Conservation (phyloP, 2,329 filamentous ascomycete species). For the Fusarium tuaranense region DNA sequence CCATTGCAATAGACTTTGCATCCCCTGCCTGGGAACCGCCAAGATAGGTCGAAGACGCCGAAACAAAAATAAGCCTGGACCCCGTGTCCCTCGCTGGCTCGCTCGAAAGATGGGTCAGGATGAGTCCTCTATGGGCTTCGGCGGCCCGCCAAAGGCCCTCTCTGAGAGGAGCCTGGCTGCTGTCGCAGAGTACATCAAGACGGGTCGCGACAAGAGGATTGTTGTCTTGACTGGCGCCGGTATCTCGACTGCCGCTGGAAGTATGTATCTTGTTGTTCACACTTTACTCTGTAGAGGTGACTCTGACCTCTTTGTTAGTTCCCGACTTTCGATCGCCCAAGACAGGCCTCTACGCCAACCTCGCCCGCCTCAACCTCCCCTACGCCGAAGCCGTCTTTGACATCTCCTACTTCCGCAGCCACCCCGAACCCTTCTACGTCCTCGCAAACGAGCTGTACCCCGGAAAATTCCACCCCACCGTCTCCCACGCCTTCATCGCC, state of each 20-base stretch:
- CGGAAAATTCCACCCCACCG: constrained; percentile 86
- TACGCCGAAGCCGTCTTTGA: constrained; percentile 95
- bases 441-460: constrained; percentile 94
- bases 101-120: constrained; percentile 85
- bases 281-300: not conserved
- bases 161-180: constrained; percentile 76
- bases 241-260: constrained; percentile 80
- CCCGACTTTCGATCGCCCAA: constrained; percentile 95
- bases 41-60: constrained; percentile 56
- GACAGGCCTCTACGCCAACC: constrained; percentile 93
- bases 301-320: constrained; percentile 62
- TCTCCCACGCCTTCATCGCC: constrained; percentile 89
- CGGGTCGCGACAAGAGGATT: constrained; percentile 75
- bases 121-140: constrained; percentile 75
- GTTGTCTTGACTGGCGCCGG: constrained; percentile 94
- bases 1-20: constrained; percentile 12
- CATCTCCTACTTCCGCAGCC: constrained; percentile 85
- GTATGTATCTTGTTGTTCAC: constrained; percentile 48
- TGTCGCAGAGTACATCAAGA: constrained; percentile 83
- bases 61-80: constrained; percentile 50
- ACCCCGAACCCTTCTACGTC: constrained; percentile 91
- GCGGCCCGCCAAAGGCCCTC: constrained; percentile 73
- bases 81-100: constrained; percentile 48
- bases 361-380: constrained; percentile 85
- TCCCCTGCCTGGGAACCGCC: constrained; percentile 33